A percentile compares a stretch with the other conserved stretches of the same genome.
Evolutionary conservation across 2,329 filamentous ascomycete species (phyloP).

Genomic region (Apiospora phragmitis): DNA sequence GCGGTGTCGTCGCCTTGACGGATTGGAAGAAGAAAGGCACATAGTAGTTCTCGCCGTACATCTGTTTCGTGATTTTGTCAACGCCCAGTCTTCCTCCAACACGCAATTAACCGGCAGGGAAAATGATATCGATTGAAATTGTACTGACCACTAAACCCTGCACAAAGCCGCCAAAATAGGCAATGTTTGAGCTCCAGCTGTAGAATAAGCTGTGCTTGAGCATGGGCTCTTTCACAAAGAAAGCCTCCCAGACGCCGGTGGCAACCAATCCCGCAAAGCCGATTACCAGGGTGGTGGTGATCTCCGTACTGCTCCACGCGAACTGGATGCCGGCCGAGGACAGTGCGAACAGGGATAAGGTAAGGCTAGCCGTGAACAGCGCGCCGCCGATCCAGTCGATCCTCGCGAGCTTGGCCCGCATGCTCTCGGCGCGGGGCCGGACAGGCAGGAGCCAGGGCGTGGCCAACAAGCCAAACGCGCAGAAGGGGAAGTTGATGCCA

Average conservation of each 20-base stretch:
- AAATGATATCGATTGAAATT: background rate
- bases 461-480: constrained; percentile 27
- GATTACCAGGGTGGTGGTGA: constrained; percentile 15
- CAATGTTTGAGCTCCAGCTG: constrained; percentile 13
- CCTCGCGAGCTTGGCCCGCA: constrained; percentile 11
- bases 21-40: constrained; percentile 15
- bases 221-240: constrained; percentile 14
- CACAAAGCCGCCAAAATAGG: constrained; percentile 16
- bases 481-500: constrained; percentile 35
- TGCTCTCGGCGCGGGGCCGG: constrained; percentile 23
- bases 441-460: constrained; percentile 39
- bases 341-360: constrained; percentile 14
- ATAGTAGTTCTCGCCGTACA: constrained; percentile 18
- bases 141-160: constrained; percentile 17
- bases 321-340: constrained; percentile 20
- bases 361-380: constrained; percentile 19
- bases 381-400: constrained; percentile 17
- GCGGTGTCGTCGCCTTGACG: constrained; percentile 7
- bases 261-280: constrained; percentile 14
- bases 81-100: background rate
- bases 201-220: constrained; percentile 14
- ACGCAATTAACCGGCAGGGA: background rate
- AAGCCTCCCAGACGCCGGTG: constrained; percentile 15
- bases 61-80: constrained; percentile 6
- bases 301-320: constrained; percentile 10